These are phyloP conservation scores for Boletus tylopilopsis DNA, from an alignment of 768 basidiomycete species.

Conservation along the genomic window DNA sequence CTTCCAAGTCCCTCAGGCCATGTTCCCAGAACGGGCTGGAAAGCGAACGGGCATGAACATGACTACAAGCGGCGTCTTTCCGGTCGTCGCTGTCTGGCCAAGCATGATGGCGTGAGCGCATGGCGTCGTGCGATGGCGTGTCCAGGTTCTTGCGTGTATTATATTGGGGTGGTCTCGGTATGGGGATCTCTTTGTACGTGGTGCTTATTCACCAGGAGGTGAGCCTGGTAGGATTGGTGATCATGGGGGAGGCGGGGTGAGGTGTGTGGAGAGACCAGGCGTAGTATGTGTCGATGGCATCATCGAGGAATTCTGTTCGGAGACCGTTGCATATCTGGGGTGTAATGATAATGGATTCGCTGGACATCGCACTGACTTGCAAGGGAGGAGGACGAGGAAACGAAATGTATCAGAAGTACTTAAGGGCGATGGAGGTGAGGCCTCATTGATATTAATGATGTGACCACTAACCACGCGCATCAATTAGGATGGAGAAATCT, in stretches of 20 bases:
- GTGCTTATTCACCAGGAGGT: conserved; percentile 70
- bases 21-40: conserved; percentile 3
- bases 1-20: conserved; percentile 10
- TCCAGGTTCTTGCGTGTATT: too few species aligned
- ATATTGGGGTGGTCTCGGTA: conserved; percentile 59
- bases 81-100: conserved; percentile 35
- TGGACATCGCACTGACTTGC: conserved; percentile 39
- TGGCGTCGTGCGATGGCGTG: conserved; percentile 33
- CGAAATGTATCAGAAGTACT: conserved; percentile 86
- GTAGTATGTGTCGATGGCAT: conserved; percentile 63
- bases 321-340: conserved; percentile 91
- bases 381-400: conserved; percentile 84
- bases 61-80: conserved; percentile 53
- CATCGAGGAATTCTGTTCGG: conserved; percentile 67
- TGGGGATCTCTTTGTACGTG: conserved; percentile 74
- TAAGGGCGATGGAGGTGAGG: too few species aligned
- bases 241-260: conserved; percentile 13
- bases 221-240: conserved; percentile 53
- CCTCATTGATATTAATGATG: too few species aligned
- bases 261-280: conserved; percentile 47
- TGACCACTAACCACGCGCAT: too few species aligned
- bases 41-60: conserved; percentile 63
- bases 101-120: conserved; percentile 40
- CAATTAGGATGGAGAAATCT: too few species aligned
- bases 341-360: conserved; percentile 51